phyloP scores from a whole-genome alignment of 148 eudicot species.

The Heliamphora exappendiculata region DNA sequence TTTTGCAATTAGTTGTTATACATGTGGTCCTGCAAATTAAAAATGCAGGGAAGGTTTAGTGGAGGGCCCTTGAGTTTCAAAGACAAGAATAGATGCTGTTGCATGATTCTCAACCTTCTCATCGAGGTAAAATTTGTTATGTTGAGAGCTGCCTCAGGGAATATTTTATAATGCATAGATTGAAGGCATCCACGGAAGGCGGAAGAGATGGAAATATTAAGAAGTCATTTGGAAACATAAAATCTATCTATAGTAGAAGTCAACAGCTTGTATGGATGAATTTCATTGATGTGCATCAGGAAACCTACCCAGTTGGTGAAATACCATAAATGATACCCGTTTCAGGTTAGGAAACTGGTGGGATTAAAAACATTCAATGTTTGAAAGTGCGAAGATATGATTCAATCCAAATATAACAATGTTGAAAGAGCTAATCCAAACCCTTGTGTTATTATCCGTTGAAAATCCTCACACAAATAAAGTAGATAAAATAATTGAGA shows the following conservation, averaged over 20 bases:
- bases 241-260: not conserved
- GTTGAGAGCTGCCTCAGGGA: not conserved
- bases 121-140: not conserved
- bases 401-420: not conserved
- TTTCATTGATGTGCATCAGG: not conserved
- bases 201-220: not conserved
- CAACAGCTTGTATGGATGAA: not conserved
- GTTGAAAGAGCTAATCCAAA: not conserved
- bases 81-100: not conserved
- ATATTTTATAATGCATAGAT: not conserved
- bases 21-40: not conserved
- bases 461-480: not conserved
- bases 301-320: not conserved
- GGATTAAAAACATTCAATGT: not conserved
- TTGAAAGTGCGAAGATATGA: not conserved
- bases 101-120: not conserved
- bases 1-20: not conserved
- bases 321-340: not conserved
- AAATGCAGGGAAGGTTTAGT: not conserved
- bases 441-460: not conserved
- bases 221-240: not conserved
- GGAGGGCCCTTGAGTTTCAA: not conserved
- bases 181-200: not conserved
- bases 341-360: not conserved
- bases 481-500: not conserved